Conservation (phyloP, 2,329 filamentous ascomycete species). For the Catunica adiposa region DNA sequence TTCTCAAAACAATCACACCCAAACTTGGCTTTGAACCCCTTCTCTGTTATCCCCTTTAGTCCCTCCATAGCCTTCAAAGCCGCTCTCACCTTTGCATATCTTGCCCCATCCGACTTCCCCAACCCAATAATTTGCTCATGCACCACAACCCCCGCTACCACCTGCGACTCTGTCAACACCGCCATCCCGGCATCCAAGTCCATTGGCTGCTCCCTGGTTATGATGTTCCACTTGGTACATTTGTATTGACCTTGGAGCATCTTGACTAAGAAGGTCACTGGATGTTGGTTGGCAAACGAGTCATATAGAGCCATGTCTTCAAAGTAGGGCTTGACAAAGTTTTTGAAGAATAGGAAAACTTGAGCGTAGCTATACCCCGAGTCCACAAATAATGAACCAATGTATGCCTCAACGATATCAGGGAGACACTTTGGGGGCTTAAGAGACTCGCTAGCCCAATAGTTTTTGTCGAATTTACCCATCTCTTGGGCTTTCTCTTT, state of each 20-base stretch:
- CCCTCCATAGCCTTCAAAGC: slow-evolving; percentile 40
- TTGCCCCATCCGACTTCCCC: slow-evolving; percentile 42
- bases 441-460: slow-evolving; percentile 44
- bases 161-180: slow-evolving; percentile 29
- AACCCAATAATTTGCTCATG: slow-evolving; percentile 54
- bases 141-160: slow-evolving; percentile 59
- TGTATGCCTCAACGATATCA: slow-evolving; percentile 75
- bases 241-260: slow-evolving; percentile 46
- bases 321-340: slow-evolving; percentile 62
- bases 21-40: slow-evolving; percentile 43
- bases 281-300: slow-evolving; percentile 71
- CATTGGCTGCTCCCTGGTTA: slow-evolving; percentile 31
- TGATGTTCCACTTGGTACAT: slow-evolving; percentile 44
- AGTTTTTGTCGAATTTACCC: slow-evolving; percentile 39
- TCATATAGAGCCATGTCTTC: slow-evolving; percentile 77
- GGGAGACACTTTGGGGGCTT: slow-evolving; percentile 60
- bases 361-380: slow-evolving; percentile 58
- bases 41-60: slow-evolving; percentile 28
- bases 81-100: slow-evolving; percentile 56
- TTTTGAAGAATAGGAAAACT: slow-evolving; percentile 63
- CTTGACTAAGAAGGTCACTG: slow-evolving; percentile 55
- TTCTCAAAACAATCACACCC: slow-evolving; percentile 47
- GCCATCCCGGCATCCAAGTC: slow-evolving; percentile 26
- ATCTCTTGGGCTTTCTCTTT: slow-evolving; percentile 21
- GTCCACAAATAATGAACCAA: slow-evolving; percentile 87